Evolutionary conservation across 2,329 filamentous ascomycete species (phyloP).

Genomic region (Alternaria atra): DNA sequence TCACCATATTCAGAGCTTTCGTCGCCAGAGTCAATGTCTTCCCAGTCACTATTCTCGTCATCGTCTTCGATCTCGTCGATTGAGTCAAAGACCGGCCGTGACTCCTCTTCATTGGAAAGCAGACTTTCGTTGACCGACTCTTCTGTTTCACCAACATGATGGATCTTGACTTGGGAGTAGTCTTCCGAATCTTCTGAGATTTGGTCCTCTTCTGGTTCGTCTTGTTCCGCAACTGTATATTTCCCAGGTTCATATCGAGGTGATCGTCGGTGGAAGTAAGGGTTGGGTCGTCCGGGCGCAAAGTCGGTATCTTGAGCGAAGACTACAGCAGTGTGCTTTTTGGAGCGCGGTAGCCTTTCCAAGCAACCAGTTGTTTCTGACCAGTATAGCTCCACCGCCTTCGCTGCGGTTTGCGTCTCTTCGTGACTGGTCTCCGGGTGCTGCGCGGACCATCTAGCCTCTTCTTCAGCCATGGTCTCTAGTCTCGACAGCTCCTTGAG

Average conservation of each 20-base stretch:
- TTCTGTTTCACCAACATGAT: conserved; percentile 5
- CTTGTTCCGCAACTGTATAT: conserved; percentile 21
- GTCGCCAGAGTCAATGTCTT: conserved; percentile 24
- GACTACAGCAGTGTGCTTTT: conserved; percentile 21
- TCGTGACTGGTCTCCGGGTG: conserved; percentile 17
- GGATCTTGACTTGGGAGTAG: conserved; percentile 18
- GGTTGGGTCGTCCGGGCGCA: conserved; percentile 28
- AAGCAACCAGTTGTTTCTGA: conserved; percentile 20
- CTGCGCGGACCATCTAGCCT: conserved; percentile 28
- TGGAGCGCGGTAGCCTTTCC: conserved; percentile 6
- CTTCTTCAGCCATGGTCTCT: conserved; percentile 31
- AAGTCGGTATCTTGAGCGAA: conserved; percentile 37
- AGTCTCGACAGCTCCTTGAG: conserved; percentile 31
- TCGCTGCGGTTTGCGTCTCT: conserved; percentile 33
- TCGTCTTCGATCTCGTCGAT: conserved; percentile 20
- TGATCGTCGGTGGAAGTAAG: conserved; percentile 38
- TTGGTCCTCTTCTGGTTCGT: conserved; percentile 17
- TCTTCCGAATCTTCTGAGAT: conserved; percentile 34
- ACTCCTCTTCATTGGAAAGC: background rate
- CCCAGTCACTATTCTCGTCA: conserved; percentile 35
- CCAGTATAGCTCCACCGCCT: conserved; percentile 41
- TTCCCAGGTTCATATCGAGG: conserved; percentile 44
- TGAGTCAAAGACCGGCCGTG: conserved; percentile 5
- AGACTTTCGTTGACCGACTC: background rate
- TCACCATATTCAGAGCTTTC: conserved; percentile 19